These are phyloP conservation scores for Xanthoparmelia taractica DNA, from an alignment of 495 filamentous ascomycete genomes.

Conservation along the genomic window DNA sequence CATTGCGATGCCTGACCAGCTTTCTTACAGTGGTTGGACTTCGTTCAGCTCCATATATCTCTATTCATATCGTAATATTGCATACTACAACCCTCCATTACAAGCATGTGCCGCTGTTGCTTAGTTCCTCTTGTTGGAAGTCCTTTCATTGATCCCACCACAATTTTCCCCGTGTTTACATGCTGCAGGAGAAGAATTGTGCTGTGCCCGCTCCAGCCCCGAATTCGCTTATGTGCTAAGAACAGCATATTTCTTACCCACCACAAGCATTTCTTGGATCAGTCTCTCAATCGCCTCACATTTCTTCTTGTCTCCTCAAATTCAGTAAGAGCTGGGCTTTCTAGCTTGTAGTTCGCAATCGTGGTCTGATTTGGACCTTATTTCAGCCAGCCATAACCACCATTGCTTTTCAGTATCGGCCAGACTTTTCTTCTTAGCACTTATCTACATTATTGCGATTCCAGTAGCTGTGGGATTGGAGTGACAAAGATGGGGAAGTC, in stretches of 20 bases:
- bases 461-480: background rate
- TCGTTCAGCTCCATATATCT: background rate
- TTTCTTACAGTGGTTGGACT: background rate
- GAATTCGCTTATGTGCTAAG: background rate
- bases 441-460: background rate
- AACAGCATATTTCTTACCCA: background rate
- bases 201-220: conserved; percentile 1
- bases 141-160: background rate
- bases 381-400: background rate
- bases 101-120: background rate
- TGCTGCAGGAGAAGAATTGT: background rate
- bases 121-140: background rate
- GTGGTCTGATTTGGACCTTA: background rate
- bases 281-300: background rate
- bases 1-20: background rate
- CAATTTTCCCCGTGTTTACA: background rate
- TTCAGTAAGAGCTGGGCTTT: background rate
- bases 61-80: background rate
- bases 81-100: background rate
- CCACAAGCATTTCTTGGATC: background rate
- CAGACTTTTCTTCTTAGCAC: background rate
- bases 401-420: background rate
- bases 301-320: background rate
- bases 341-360: background rate
- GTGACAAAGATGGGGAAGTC: background rate